These are phyloP conservation scores for Chalara sp. DNA, from an alignment of 2,329 filamentous ascomycete genomes.

Conservation along the genomic window DNA sequence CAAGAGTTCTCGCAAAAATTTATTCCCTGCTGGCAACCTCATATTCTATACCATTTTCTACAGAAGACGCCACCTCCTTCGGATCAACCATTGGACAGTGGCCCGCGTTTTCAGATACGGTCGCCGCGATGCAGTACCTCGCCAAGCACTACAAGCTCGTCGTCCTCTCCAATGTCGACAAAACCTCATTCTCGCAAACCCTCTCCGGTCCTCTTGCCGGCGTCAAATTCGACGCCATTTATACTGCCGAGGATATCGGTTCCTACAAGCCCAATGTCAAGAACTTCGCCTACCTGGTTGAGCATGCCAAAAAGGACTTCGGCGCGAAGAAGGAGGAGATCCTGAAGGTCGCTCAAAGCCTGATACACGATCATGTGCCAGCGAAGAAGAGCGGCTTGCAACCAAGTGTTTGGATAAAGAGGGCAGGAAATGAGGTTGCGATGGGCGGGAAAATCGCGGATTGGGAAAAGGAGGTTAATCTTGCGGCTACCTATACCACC, in stretches of 20 bases:
- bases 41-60: slow-evolving; percentile 20
- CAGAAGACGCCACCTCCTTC: slow-evolving; percentile 31
- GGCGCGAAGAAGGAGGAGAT: slow-evolving; percentile 48
- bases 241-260: slow-evolving; percentile 66
- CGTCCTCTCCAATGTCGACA: slow-evolving; percentile 51
- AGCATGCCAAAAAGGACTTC: slow-evolving; percentile 45
- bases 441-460: slow-evolving; percentile 8
- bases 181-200: slow-evolving; percentile 39
- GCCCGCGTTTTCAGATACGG: slow-evolving; percentile 43
- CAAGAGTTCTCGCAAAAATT: slow-evolving; percentile 36
- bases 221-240: slow-evolving; percentile 50
- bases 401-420: slow-evolving; percentile 53
- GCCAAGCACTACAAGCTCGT: slow-evolving; percentile 42
- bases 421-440: slow-evolving; percentile 21
- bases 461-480: background rate
- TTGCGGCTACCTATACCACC: no score
- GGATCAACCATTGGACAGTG: slow-evolving; percentile 36
- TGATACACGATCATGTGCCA: slow-evolving; percentile 64
- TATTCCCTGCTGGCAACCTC: slow-evolving; percentile 32
- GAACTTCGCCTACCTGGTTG: slow-evolving; percentile 62
- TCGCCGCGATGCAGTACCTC: slow-evolving; percentile 37
- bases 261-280: slow-evolving; percentile 60
- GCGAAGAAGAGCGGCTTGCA: slow-evolving; percentile 49
- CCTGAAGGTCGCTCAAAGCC: slow-evolving; percentile 61
- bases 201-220: slow-evolving; percentile 40